Conservation (phyloP, 768 basidiomycete species). For the Boletus sp. region DNA sequence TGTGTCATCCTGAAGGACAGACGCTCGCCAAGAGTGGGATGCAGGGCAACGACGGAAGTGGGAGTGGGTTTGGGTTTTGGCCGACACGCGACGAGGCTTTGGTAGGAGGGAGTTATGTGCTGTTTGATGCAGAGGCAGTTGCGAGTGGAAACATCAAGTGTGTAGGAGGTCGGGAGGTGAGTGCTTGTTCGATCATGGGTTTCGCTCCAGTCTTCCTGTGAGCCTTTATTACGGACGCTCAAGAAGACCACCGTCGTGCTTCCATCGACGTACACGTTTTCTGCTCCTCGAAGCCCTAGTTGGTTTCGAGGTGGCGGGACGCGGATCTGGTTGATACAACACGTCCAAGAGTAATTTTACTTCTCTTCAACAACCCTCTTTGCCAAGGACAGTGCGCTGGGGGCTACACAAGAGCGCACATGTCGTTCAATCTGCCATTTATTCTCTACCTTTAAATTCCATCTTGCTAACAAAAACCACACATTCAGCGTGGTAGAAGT, state of each 20-base stretch:
- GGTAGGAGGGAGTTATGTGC: conserved; percentile 86
- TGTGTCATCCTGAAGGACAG: conserved; percentile 89
- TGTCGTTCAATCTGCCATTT: conserved; percentile 17
- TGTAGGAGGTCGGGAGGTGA: conserved; percentile 42
- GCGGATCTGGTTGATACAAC: conserved; percentile 86
- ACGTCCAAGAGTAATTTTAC: conserved; percentile 70
- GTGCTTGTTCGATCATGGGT: conserved; percentile 32
- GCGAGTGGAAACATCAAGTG: conserved; percentile 33
- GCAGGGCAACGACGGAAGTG: conserved; percentile 24
- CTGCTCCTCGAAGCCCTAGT: conserved; percentile 51
- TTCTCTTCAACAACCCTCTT: conserved; percentile 87
- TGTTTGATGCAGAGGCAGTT: conserved; percentile 67
- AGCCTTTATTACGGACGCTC: conserved; percentile 50
- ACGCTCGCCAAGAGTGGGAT: conserved; percentile 57
- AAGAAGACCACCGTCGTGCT: conserved; percentile 92
- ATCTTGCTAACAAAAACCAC: conserved; percentile 20
- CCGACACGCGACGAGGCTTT: conserved; percentile 69
- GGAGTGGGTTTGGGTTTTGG: conserved; percentile 63
- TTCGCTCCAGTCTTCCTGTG: conserved; percentile 2
- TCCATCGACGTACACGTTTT: conserved; percentile 51
- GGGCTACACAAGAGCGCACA: conserved; percentile 94
- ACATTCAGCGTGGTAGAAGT: conserved; percentile 51
- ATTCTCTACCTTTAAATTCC: conserved; percentile 4
- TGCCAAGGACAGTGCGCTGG: conserved; percentile 64
- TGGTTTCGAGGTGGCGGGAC: conserved; percentile 42